These are phyloP conservation scores for Cyathus striatus DNA, from an alignment of 768 basidiomycete genomes.

Conservation along the genomic window DNA sequence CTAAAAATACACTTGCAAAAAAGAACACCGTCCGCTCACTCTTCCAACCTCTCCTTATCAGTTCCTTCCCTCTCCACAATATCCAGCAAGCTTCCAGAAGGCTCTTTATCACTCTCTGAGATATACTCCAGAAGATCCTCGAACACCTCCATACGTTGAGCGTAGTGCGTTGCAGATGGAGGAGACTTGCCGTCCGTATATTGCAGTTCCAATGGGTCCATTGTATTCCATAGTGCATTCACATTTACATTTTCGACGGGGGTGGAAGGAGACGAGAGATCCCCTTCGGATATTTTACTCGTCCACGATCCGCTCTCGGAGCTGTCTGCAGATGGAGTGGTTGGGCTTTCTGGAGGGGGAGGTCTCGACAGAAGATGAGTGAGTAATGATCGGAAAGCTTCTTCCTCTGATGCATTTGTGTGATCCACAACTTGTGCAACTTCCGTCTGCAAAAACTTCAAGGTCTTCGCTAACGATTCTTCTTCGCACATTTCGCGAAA, in stretches of 20 bases:
- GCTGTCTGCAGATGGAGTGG: slow-evolving; percentile 33
- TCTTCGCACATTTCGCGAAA: slow-evolving; percentile 82
- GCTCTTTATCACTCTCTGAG: slow-evolving; percentile 60
- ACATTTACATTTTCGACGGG: slow-evolving; percentile 7
- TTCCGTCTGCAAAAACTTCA: slow-evolving; percentile 65
- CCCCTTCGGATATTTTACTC: slow-evolving; percentile 29
- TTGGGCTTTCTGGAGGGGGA: slow-evolving; percentile 39
- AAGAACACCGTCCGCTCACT: too few relatives aligned
- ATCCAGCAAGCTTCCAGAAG: slow-evolving; percentile 56
- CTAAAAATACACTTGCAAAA: too few relatives aligned
- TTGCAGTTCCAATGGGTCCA: slow-evolving; percentile 17
- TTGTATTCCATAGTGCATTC: slow-evolving; percentile 18
- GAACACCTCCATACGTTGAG: slow-evolving; percentile 66
- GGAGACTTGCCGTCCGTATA: slow-evolving; percentile 20
- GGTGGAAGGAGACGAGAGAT: slow-evolving; percentile 13
- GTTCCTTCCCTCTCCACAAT: slow-evolving; percentile 41
- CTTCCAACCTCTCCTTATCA: slow-evolving; percentile 2
- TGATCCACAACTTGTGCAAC: slow-evolving; percentile 74
- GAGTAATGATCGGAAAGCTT: slow-evolving; percentile 60
- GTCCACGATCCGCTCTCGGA: slow-evolving; percentile 35
- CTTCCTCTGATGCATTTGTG: slow-evolving; percentile 52
- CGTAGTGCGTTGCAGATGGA: slow-evolving; percentile 38
- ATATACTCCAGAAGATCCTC: slow-evolving; percentile 63
- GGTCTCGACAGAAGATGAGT: slow-evolving; percentile 47
- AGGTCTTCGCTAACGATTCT: slow-evolving; percentile 52